Evolutionary conservation across 768 basidiomycete genomes (phyloP).

Genomic region (Mrakia gelida): DNA sequence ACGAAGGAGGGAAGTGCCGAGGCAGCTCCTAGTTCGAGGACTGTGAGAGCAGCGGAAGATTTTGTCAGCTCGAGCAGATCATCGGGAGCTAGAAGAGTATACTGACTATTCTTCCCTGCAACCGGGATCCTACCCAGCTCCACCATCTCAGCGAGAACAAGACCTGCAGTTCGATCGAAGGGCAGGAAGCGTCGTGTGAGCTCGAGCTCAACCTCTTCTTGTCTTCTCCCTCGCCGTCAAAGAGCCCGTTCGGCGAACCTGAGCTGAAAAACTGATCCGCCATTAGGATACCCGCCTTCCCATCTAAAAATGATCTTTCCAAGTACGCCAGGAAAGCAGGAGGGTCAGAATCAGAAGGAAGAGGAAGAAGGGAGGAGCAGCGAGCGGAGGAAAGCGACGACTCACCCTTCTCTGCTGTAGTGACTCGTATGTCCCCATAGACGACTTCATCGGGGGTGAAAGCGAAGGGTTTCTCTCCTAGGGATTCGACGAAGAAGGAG

Average conservation of each 20-base stretch:
- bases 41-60: not conserved
- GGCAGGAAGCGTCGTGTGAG: not conserved
- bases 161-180: not conserved
- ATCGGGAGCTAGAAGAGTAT: not conserved
- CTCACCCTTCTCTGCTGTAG: slow-evolving; percentile 8
- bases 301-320: not conserved
- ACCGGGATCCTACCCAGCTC: slow-evolving; percentile 5
- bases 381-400: not conserved
- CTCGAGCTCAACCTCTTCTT: not conserved
- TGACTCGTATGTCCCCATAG: not conserved
- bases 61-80: not conserved
- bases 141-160: slow-evolving; percentile 23
- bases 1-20: slow-evolving; percentile 17
- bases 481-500: slow-evolving; percentile 5
- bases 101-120: not conserved
- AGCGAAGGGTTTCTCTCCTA: not conserved
- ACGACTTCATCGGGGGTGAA: slow-evolving; percentile 7
- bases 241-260: not conserved
- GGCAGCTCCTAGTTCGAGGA: slow-evolving; percentile 15
- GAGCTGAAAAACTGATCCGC: slow-evolving; percentile 21
- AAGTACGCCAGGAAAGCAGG: not conserved
- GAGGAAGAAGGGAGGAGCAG: not conserved
- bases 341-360: not conserved
- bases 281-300: not conserved
- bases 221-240: not conserved